Evolutionary conservation across 1,284 basidiomycete species (phyloP), one percentile per base, ranked within the genome.

Genomic region (Stereum hirsutum): DNA sequence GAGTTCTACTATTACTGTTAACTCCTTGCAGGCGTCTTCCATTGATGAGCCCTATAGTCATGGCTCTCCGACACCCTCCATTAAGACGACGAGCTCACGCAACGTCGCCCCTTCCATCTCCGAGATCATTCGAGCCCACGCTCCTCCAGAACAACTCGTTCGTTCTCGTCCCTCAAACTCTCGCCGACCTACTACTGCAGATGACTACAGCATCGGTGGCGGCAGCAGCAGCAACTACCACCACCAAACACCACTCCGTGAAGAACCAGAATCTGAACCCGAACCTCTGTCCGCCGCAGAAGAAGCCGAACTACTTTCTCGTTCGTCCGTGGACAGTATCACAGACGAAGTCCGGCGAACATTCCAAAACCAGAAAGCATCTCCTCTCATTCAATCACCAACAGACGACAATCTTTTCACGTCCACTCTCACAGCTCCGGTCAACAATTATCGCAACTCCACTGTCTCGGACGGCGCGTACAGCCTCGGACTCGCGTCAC

Each of bases 261-360:
- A 70, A 27, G 49, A 45, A 35, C 72, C 73, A 53, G 71, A 75
- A 51, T 61, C 65, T 2, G 72, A 72, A 50, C 67, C 68, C 6
- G 70, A 72, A 46, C 61, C 68, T 8, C 51, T 71, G 26, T 62
- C 66, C 26, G 62, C 66, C 19, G 69, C 71, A 43, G 79, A 81
- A 45, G 81, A 82, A 47, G 65, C 65, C 2, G 81, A 84, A 39
- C 53, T 81, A 30, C 50, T 84, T 32, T 79, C 81, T 35, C 76
- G 86, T 19, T 88, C 87, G 15, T 89, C 86, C 8, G 75, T 89
- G 45, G 87, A 90, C 59, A 89, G 85, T 46, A 78, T 89, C 25
- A 82, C 85, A 17, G 81, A 88, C 50, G 87, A 90, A 66, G 77
- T 87, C 23, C 75, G 72, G 48, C 74, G 66, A 46, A 84, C 81